Conservation (phyloP, 2,329 filamentous ascomycete species). For the Cercospora sp. region DNA sequence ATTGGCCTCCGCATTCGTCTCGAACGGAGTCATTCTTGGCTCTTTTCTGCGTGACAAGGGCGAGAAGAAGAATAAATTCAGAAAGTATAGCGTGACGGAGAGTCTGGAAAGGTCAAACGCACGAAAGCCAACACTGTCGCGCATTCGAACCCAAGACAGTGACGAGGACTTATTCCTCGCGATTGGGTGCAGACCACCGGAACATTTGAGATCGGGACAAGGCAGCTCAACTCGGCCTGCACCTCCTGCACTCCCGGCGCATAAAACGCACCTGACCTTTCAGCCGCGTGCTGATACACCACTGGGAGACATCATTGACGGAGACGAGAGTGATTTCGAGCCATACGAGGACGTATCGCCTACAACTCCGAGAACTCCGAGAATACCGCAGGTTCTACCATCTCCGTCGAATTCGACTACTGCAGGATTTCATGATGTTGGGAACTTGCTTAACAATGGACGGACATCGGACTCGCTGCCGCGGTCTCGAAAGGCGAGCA, state of each 20-base stretch:
- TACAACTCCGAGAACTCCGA: slow-evolving; percentile 10
- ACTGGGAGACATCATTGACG: slow-evolving; percentile 21
- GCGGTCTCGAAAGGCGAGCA: slow-evolving; percentile 54
- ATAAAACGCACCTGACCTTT: not conserved
- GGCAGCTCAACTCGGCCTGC: slow-evolving; percentile 41
- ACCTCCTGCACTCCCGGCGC: slow-evolving; percentile 44
- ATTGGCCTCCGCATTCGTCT: slow-evolving; percentile 80
- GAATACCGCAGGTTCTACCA: slow-evolving; percentile 17
- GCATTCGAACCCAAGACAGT: slow-evolving; percentile 75
- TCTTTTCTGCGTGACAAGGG: slow-evolving; percentile 91
- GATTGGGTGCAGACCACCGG: slow-evolving; percentile 68
- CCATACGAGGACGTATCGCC: slow-evolving; percentile 11
- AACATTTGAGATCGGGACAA: slow-evolving; percentile 45
- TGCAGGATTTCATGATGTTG: slow-evolving; percentile 83
- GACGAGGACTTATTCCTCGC: slow-evolving; percentile 87
- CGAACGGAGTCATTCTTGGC: slow-evolving; percentile 86
- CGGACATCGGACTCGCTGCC: slow-evolving; percentile 30
- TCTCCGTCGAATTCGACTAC: slow-evolving; percentile 27
- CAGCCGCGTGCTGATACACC: slow-evolving; percentile 3
- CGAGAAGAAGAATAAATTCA: slow-evolving; percentile 84
- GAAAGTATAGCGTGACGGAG: slow-evolving; percentile 55
- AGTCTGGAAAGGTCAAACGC: slow-evolving; percentile 58
- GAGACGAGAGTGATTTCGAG: slow-evolving; percentile 21
- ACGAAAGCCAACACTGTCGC: slow-evolving; percentile 61
- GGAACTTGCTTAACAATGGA: slow-evolving; percentile 67